Base-by-base conservation (phyloP, 495 filamentous ascomycete genomes). In the Opeltia flavorubescens region DNA sequence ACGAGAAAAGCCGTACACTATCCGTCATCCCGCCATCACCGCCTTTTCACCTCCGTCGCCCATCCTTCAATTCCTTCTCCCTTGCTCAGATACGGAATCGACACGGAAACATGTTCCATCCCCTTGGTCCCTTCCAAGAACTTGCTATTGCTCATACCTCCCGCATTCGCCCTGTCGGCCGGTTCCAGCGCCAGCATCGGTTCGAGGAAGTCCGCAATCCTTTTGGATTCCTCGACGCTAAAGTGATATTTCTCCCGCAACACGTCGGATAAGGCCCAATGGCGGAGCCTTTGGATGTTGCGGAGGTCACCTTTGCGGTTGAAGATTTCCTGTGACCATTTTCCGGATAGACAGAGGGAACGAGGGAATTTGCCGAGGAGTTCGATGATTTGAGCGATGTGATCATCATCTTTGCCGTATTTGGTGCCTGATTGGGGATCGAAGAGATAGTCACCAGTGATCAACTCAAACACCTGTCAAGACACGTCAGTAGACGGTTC, bases 301-400 rank as follows among this genome's bases (percentile, higher is more conserved):
- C 93, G 83, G 2, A 99, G 77, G 59, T 99, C 91, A 47, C 91
- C 91, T 62, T 95, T 94, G 54, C 91, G 79, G 61, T 93, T 95
- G 72, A 99, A 99, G 52, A 99, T 99, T 60, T 96, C 93, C 62
- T 95, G 89, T 6, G 82, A 87, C 91, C 91, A 99, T 65, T 95
- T 94, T 33, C 91, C 91, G 1, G 81, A 80, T 36, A 91, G 72
- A 59, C 83, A 94, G 23, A 96, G 77, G 3, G 85, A 81, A 58
- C 91, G 91, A 38, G 91, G 89, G 62, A 99, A 96, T 17, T 80
- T 78, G 18, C 91, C 91, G 7, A 99, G 77, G 27, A 99, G 79
- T 62, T 99, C 91, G 63, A 99, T 95, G 58, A 99, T 95, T 62
- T 99, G 91, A 2, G 91, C 91, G 35, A 96, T 99, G 66, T 99